Conservation (phyloP, 345 rosid genomes). For the Rubroshorea leprosula region DNA sequence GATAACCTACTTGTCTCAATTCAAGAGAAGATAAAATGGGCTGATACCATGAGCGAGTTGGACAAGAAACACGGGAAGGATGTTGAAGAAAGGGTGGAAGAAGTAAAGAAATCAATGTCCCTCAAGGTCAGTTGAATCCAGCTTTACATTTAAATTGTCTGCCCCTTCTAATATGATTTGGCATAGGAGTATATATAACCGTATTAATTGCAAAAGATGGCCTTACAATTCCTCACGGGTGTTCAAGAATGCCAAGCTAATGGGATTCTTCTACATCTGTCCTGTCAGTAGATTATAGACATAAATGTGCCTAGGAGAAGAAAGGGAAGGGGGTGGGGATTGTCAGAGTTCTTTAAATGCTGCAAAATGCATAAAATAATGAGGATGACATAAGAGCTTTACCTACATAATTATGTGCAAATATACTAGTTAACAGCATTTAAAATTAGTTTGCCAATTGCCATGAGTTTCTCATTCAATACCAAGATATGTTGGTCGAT, state of each 20-base stretch:
- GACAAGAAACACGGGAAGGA: conserved; percentile 84
- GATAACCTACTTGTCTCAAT: conserved; percentile 75
- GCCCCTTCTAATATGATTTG: background rate
- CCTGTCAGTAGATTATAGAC: background rate
- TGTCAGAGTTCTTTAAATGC: background rate
- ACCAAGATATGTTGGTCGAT: conserved; percentile 62
- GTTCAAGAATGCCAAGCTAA: background rate
- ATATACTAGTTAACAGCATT: background rate
- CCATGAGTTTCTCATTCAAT: conserved; percentile 21
- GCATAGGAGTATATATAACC: conserved; percentile 1
- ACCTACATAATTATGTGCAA: conserved; percentile 2
- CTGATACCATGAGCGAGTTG: conserved; percentile 84
- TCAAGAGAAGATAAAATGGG: conserved; percentile 99
- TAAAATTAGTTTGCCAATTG: conserved; percentile 2
- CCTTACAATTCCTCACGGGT: background rate
- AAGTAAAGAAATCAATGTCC: conserved; percentile 72
- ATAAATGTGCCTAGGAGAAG: background rate
- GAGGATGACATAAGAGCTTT: background rate
- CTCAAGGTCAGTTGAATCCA: conserved; percentile 80
- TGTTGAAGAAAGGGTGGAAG: conserved; percentile 72
- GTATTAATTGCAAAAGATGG: background rate
- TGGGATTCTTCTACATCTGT: background rate
- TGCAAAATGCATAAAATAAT: background rate
- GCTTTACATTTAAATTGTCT: conserved; percentile 19
- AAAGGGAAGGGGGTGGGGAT: background rate